Evolutionary conservation across 176 grass and related monocot genomes (phyloP).

Genomic region (Oryza officinalis): DNA sequence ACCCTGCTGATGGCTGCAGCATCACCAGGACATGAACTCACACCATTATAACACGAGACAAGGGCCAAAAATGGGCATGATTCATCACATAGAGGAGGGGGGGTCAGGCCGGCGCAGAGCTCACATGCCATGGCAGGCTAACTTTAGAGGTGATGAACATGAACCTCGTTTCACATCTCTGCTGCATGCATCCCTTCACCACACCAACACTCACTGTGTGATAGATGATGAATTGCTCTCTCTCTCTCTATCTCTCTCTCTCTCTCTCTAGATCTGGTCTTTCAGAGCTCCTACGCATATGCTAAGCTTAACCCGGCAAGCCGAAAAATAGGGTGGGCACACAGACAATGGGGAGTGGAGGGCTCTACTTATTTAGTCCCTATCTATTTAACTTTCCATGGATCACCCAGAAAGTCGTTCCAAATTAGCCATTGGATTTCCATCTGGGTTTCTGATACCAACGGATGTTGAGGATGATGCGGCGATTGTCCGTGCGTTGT

Average conservation of each 20-base stretch:
- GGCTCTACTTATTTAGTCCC: slow-evolving; percentile 40
- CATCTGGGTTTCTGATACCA: neutral
- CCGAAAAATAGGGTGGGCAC: slow-evolving; percentile 13
- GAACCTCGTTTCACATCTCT: neutral
- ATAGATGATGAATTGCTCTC: neutral
- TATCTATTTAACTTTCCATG: slow-evolving; percentile 21
- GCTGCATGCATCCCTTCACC: neutral
- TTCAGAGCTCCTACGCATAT: neutral
- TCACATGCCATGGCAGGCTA: slow-evolving; percentile 44
- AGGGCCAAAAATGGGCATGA: slow-evolving; percentile 13
- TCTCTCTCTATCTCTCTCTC: neutral
- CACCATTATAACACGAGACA: slow-evolving; percentile 15
- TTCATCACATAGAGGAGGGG: neutral
- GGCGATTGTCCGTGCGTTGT: neutral
- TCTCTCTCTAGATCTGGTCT: neutral
- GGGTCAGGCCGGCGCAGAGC: slow-evolving; percentile 22
- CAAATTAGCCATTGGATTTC: neutral
- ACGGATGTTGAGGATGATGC: neutral
- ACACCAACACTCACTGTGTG: neutral
- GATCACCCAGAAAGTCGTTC: slow-evolving; percentile 12
- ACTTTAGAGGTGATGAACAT: neutral
- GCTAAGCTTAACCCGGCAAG: neutral
- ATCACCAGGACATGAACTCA: slow-evolving; percentile 1
- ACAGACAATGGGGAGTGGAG: neutral
- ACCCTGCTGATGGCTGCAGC: neutral